Percentiles rank a stretch among this genome's conserved stretches.
Conservation (phyloP, 2,329 filamentous ascomycete genomes). For the Colletotrichum eremochloae region DNA sequence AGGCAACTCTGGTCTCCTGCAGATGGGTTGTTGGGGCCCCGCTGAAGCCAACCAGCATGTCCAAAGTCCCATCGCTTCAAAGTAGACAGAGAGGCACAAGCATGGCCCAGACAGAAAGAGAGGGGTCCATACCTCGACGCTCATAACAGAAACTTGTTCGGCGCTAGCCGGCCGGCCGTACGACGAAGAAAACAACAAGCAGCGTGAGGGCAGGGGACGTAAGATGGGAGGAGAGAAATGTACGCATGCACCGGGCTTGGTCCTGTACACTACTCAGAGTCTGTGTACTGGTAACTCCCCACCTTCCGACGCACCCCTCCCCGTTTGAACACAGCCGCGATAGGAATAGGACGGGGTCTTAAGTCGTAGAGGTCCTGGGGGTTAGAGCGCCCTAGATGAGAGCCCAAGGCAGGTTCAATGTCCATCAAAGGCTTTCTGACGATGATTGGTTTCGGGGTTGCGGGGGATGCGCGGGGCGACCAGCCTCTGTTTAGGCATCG, state of each 20-base stretch:
- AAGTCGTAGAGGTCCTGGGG: constrained; percentile 17
- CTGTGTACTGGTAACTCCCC: not conserved
- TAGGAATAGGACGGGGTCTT: constrained; percentile 39
- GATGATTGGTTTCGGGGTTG: constrained; percentile 15
- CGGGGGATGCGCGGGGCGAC: constrained; percentile 8
- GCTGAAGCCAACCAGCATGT: not conserved
- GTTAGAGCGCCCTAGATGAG: constrained; percentile 20
- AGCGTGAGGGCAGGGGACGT: constrained; percentile 6
- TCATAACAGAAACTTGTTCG: not conserved
- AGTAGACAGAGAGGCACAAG: not conserved
- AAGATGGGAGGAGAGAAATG: not conserved
- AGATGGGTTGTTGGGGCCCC: not conserved
- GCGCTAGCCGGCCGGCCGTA: not conserved
- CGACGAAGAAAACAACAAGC: not conserved
- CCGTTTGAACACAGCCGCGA: constrained; percentile 37
- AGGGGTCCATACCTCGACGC: not conserved
- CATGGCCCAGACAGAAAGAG: not conserved
- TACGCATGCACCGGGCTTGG: not conserved
- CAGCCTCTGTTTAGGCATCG: constrained; percentile 33
- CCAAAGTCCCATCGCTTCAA: not conserved
- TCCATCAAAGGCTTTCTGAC: constrained; percentile 17
- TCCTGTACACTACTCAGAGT: not conserved
- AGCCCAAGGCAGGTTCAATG: constrained; percentile 3
- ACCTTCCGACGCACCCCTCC: constrained; percentile 16
- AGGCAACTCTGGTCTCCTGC: constrained; percentile 23